Conservation (phyloP, 1,139 yeast species). For the Barnettozyma hawaiiensis region DNA sequence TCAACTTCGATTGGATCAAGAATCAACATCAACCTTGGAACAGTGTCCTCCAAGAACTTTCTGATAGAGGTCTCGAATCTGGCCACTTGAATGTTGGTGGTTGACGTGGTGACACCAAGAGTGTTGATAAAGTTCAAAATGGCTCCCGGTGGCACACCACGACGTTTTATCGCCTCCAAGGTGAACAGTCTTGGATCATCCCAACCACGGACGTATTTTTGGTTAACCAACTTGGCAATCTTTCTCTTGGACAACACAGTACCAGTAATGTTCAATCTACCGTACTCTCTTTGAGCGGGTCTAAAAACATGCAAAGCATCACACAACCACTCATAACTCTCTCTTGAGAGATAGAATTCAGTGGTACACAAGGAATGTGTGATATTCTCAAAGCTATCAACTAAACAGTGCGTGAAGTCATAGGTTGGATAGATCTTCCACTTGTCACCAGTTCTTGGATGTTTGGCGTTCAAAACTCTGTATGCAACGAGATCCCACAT, state of each 20-base stretch:
- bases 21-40: slow-evolving; percentile 93
- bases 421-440: slow-evolving; percentile 99
- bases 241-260: slow-evolving; percentile 93
- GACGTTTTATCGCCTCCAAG: slow-evolving; percentile 87
- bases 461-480: slow-evolving; percentile 86
- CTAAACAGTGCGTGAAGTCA: slow-evolving; percentile 98
- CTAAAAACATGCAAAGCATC: slow-evolving; percentile 91
- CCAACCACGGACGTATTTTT: slow-evolving; percentile 86
- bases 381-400: slow-evolving; percentile 94
- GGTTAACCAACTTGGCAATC: slow-evolving; percentile 86
- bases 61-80: slow-evolving; percentile 90
- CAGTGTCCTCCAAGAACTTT: slow-evolving; percentile 78
- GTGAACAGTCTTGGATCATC: slow-evolving; percentile 97
- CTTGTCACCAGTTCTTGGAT: slow-evolving; percentile 92
- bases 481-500: slow-evolving; percentile 99
- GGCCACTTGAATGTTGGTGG: slow-evolving; percentile 82
- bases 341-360: slow-evolving; percentile 87
- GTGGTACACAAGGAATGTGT: slow-evolving; percentile 94
- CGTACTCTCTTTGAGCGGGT: slow-evolving; percentile 98
- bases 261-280: slow-evolving; percentile 92
- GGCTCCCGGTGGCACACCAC: slow-evolving; percentile 99
- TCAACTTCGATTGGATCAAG: slow-evolving; percentile 81
- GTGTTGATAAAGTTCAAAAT: slow-evolving; percentile 89
- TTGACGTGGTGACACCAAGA: slow-evolving; percentile 91
- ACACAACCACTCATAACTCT: slow-evolving; percentile 97